A percentile compares a stretch with the other conserved stretches of the same genome.
Conservation (phyloP, 73 alveolate species). For the Tetrahymena thermophila region DNA sequence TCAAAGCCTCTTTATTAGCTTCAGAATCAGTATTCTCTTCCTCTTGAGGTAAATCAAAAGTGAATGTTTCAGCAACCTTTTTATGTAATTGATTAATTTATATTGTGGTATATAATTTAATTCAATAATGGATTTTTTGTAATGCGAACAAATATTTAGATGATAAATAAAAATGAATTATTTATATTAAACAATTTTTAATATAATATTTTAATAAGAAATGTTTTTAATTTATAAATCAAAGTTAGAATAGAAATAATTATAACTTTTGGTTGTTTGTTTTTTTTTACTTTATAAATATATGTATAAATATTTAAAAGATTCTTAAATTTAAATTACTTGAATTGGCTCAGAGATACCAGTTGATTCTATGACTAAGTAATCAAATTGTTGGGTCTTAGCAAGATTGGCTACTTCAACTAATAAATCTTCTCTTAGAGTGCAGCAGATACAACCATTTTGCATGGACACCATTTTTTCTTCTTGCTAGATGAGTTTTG, state of each 20-base stretch:
- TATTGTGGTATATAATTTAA: not conserved
- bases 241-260: too few species aligned
- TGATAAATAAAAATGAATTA: too few species aligned
- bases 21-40: constrained; percentile 27
- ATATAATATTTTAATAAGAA: too few species aligned
- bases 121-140: not conserved
- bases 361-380: constrained; percentile 53
- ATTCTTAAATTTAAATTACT: constrained; percentile 34
- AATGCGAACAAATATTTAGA: too few species aligned
- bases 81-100: not conserved
- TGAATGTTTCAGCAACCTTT: not conserved
- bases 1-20: constrained; percentile 10
- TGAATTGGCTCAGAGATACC: constrained; percentile 64
- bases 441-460: constrained; percentile 75
- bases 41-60: constrained; percentile 4
- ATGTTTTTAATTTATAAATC: too few species aligned
- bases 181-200: too few species aligned
- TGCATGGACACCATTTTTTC: constrained; percentile 57
- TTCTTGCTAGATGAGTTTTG: constrained; percentile 16
- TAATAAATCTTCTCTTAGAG: constrained; percentile 55
- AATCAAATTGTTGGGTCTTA: constrained; percentile 39
- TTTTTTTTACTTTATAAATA: not conserved
- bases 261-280: too few species aligned
- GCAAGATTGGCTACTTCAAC: constrained; percentile 47
- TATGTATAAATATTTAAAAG: not conserved